Base-by-base conservation (phyloP, 1,139 yeast genomes). In the Protomyces lactucae-debilis region DNA sequence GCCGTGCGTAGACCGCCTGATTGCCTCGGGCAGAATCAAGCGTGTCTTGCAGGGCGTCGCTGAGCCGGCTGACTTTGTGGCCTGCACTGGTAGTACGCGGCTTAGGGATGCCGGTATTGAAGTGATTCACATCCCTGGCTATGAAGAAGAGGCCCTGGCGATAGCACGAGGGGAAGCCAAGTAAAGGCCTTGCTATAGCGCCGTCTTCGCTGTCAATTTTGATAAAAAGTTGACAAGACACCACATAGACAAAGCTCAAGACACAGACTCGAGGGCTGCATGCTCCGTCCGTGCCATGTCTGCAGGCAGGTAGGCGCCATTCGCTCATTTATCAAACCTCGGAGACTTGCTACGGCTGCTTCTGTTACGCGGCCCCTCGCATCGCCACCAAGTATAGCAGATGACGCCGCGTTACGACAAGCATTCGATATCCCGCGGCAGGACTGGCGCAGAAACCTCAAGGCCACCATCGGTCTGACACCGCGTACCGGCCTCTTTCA, bases 21-120 rank as follows among this genome's bases (percentile, higher is more conserved):
- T 90, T 54, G 78, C 76, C 1, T 75, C 85, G 1, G 70, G 75
- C n/a, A 77, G 79, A 1, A 86, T 93, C 66, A 80, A 79, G 40
- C 83, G 93, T 0, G 92, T 92, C 48, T 91, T 88, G 76, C 97
- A 93, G 5, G 99, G 99, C 0, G 95, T 91, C 0, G 74, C 85
- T 67, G 99, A 95, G 74, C 99, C 99, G 0, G 87, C 84, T 52
- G 88, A 88, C 1, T 95, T 95, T 77, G 89, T 95, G 16, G 81
- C 85, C 71, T 83, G 88, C 67, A 93, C 93, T 71, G 80, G 97
- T 36, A 76, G 76, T 25, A 73, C 76, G 4, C 82, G 81, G 70
- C 78, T 95, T 56, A 77, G 77, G 18, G 79, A 75, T 0, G 77
- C 79, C 0, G 87, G 86, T 0, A 80, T 93, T 12, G 87, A 83